Conservation (phyloP, 169 alveolate species). For the Plasmodium ovale region DNA sequence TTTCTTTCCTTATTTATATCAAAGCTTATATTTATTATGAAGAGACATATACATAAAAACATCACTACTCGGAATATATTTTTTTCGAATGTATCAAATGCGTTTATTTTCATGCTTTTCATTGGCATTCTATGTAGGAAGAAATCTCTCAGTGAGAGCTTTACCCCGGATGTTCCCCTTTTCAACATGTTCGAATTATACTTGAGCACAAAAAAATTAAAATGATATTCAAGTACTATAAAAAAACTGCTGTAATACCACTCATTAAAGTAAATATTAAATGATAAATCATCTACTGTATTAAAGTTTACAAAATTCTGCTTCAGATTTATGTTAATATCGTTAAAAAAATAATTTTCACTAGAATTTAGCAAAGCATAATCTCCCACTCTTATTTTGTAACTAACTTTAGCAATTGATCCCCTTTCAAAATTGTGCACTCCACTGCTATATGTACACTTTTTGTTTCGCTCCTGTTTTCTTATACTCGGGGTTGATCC, state of each 20-base stretch:
- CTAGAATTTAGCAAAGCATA: slow-evolving; percentile 22
- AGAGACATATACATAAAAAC: slow-evolving; percentile 56
- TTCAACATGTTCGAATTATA: slow-evolving; percentile 16
- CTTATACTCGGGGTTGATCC: too few relatives aligned
- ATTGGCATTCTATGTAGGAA: slow-evolving; percentile 35
- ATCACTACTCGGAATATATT: slow-evolving; percentile 48
- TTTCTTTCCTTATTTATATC: slow-evolving; percentile 67
- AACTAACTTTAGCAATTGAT: slow-evolving; percentile 3
- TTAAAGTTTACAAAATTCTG: slow-evolving; percentile 56
- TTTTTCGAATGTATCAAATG: slow-evolving; percentile 61
- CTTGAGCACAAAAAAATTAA: slow-evolving; percentile 23
- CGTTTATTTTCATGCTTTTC: slow-evolving; percentile 43
- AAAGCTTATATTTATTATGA: slow-evolving; percentile 40
- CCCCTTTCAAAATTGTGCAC: neutral
- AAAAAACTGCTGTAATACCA: slow-evolving; percentile 72
- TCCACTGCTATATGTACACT: neutral
- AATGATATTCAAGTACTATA: slow-evolving; percentile 57
- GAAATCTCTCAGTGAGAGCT: slow-evolving; percentile 22
- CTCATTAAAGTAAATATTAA: slow-evolving; percentile 43
- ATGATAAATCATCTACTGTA: slow-evolving; percentile 64
- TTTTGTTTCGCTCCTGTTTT: too few relatives aligned
- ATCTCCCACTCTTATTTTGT: slow-evolving; percentile 72
- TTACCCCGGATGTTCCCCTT: neutral
- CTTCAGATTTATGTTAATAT: slow-evolving; percentile 63
- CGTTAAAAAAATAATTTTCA: slow-evolving; percentile 51